A percentile compares a stretch with the other conserved stretches of the same genome.
Evolutionary conservation across 208 protist genomes (phyloP).

Genomic region (Trypanosoma congolense): DNA sequence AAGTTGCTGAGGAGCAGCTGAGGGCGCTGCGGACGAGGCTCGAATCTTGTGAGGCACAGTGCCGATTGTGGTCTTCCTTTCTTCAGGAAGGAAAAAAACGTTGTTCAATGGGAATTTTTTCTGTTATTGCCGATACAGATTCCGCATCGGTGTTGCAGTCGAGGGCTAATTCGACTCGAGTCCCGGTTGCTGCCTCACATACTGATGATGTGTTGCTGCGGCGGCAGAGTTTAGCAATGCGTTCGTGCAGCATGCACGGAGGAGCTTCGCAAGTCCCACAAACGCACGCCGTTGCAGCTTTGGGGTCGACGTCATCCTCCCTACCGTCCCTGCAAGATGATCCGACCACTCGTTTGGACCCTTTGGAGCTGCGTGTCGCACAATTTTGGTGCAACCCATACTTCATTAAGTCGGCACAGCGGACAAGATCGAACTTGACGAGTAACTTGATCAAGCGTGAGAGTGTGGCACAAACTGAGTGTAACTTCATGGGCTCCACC

Average conservation of each 20-base stretch:
- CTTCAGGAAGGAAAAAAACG: not conserved
- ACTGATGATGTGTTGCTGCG: not conserved
- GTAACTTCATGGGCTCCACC: not conserved
- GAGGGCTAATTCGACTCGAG: not conserved
- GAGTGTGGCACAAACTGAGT: not conserved
- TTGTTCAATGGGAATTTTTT: not conserved
- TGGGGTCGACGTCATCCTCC: not conserved
- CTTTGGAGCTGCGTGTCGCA: conserved; percentile 55
- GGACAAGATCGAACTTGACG: conserved; percentile 12
- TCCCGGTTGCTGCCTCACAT: not conserved
- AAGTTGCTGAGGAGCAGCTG: conserved; percentile 36
- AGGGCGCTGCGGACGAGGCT: conserved; percentile 7
- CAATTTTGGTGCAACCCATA: conserved; percentile 77
- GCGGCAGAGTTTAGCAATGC: not conserved
- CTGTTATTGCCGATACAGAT: not conserved
- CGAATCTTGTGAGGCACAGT: conserved; percentile 13
- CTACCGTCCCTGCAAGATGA: conserved; percentile 2
- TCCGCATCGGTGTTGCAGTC: not conserved
- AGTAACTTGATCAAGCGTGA: conserved; percentile 6
- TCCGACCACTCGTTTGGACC: conserved; percentile 16
- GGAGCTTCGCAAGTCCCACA: not conserved
- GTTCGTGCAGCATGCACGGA: not conserved
- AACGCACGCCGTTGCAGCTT: not conserved
- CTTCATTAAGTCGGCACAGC: conserved; percentile 40
- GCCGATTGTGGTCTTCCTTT: conserved; percentile 16